Evolutionary conservation across 345 rosid species (phyloP).

Genomic region (Rhizophora apiculata): DNA sequence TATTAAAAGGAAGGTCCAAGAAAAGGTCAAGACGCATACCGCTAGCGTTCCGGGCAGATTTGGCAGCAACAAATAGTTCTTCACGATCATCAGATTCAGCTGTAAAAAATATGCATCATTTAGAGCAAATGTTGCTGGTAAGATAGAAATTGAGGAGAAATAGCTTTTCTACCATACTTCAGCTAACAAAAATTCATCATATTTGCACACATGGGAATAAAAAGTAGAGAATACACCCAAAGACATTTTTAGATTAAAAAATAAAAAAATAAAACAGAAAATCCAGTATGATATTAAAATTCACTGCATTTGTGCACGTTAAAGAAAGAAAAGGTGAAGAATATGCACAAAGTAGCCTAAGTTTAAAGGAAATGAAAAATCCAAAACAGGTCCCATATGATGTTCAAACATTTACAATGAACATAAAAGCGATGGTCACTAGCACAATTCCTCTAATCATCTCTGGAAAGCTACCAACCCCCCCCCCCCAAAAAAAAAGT

Average conservation of each 20-base stretch:
- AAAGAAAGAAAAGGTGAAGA: no score
- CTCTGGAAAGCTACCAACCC: background rate
- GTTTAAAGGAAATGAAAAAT: no score
- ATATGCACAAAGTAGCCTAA: no score
- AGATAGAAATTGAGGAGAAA: background rate
- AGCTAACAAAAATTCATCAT: background rate
- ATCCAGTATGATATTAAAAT: background rate
- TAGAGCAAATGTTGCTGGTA: background rate
- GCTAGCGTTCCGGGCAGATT: conserved; percentile 42
- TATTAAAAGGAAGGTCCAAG: background rate
- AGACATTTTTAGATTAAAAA: background rate
- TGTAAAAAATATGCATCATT: conserved; percentile 7
- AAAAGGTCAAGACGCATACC: conserved; percentile 31
- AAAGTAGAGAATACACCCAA: no score
- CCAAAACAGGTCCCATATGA: no score
- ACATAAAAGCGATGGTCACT: background rate
- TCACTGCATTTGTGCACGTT: background rate
- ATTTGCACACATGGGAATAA: background rate
- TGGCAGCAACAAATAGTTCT: conserved; percentile 51
- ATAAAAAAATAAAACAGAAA: background rate
- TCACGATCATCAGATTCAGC: conserved; percentile 55
- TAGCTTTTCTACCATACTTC: background rate
- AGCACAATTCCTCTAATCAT: background rate
- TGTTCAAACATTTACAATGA: background rate
- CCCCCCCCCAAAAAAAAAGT: background rate